phyloP scores from a whole-genome alignment of 768 basidiomycete genomes.

The Boletus subcaerulescens region DNA sequence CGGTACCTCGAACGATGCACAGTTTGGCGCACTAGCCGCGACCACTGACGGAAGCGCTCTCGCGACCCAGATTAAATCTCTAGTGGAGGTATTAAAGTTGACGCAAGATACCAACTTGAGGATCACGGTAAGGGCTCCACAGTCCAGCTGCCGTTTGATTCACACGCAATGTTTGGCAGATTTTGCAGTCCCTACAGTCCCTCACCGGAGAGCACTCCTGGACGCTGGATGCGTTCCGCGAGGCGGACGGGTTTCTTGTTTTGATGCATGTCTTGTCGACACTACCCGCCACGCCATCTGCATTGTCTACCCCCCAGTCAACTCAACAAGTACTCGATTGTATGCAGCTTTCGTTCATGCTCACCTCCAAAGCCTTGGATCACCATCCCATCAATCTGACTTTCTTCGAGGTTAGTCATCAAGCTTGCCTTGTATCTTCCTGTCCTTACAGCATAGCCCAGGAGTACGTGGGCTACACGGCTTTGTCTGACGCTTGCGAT shows the following conservation, averaged over 20 bases:
- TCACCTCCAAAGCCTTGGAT: constrained; percentile 62
- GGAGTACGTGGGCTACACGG: constrained; percentile 57
- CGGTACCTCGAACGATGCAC: constrained; percentile 25
- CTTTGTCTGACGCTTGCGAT: constrained; percentile 57
- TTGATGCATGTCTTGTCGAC: constrained; percentile 72
- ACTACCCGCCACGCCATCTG: constrained; percentile 34
- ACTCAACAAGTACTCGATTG: constrained; percentile 48
- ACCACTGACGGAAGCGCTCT: background rate
- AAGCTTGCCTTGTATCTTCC: constrained; percentile 27
- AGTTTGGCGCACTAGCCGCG: background rate
- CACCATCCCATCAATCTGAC: constrained; percentile 52
- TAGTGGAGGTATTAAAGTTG: constrained; percentile 67
- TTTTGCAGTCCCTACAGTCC: constrained; percentile 62
- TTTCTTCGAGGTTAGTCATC: constrained; percentile 61
- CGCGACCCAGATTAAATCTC: constrained; percentile 58
- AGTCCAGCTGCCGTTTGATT: background rate
- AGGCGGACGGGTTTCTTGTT: constrained; percentile 77
- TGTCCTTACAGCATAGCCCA: constrained; percentile 1
- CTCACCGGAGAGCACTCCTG: constrained; percentile 61
- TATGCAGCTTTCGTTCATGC: constrained; percentile 58
- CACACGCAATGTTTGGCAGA: constrained; percentile 36
- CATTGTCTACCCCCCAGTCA: constrained; percentile 29
- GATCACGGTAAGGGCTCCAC: constrained; percentile 47
- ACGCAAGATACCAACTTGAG: constrained; percentile 45
- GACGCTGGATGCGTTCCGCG: constrained; percentile 76